A percentile compares a stretch with the other conserved stretches of the same genome.
Evolutionary conservation across 2,329 filamentous ascomycete genomes (phyloP).

Genomic region (Ramularia endophylla): DNA sequence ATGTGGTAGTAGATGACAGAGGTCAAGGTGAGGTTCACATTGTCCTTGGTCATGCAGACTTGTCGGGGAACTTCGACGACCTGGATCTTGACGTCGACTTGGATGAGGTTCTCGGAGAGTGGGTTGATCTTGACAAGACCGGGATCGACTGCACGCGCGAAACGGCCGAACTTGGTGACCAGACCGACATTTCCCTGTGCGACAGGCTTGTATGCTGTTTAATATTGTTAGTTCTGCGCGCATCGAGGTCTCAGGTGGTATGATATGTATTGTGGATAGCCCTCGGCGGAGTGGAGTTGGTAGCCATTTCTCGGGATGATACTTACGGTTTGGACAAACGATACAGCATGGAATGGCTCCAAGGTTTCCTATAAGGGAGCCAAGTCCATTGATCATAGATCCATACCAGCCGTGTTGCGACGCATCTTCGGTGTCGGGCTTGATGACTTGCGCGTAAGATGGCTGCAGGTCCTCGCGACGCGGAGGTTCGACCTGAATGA

Average conservation of each 20-base stretch:
- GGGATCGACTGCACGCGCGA: conserved; percentile 93
- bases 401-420: conserved; percentile 71
- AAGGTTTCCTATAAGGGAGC: conserved; percentile 65
- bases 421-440: conserved; percentile 56
- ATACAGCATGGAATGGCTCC: conserved; percentile 90
- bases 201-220: conserved; percentile 43
- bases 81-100: conserved; percentile 98
- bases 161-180: conserved; percentile 90
- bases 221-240: not conserved
- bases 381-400: conserved; percentile 71
- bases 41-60: conserved; percentile 99
- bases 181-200: conserved; percentile 90
- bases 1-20: conserved; percentile 99
- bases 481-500: conserved; percentile 67
- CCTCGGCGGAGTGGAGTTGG: too few relatives aligned
- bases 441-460: conserved; percentile 57
- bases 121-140: conserved; percentile 98
- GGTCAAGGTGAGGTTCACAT: conserved; percentile 87
- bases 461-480: conserved; percentile 77
- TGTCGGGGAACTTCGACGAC: conserved; percentile 95
- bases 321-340: conserved; percentile 71
- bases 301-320: conserved; percentile 62
- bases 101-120: conserved; percentile 78
- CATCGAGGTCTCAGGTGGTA: too few relatives aligned
- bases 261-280: too few relatives aligned